Evolutionary conservation across 768 basidiomycete species (phyloP), one percentile per base, ranked within the genome.

Genomic region (Leucosporidium creatinivorum): DNA sequence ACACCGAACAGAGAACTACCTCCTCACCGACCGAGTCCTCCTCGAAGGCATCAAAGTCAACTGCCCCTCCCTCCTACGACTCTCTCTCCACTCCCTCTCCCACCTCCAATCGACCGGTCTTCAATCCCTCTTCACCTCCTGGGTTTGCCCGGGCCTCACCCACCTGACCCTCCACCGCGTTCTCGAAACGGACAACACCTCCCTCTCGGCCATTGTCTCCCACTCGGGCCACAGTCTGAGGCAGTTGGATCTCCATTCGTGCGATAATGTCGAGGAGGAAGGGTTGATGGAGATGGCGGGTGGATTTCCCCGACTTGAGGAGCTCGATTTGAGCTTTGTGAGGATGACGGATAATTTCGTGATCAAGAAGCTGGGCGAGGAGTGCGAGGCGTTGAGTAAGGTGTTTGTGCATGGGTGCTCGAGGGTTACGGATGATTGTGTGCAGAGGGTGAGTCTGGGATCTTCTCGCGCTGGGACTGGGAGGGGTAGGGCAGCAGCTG

Each of bases 271-370:
- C 0, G 81, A 82, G 0, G 80, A 82, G 44, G 84, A 84, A 18
- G 77, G 80, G 2, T 76, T 89, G 33, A 68, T 66, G 60, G 51
- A 66, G 19, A 76, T 84, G 23, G 79, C 73, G 18, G 51, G 33
- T 28, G 77, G 48, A 21, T 44, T 6, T 44, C 75, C 71, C 4
- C 78, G 81, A 47, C 69, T 94, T 75, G 79, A 76, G 73, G 82
- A 80, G 75, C 69, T 97, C 50, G 89, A 98, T 75, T 78, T 93
- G 3, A 88, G 93, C 1, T 98, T 88, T 84, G 92, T 92, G 73
- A 80, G 93, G 58, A 82, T 84, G 26, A 82, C 89, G 50, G 87
- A 93, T 66, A 88, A 98, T 77, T 93, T 88, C 74, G 81, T 88
- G 4, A 79, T 97, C 69, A 87, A 89, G 77, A 83, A 80, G 19